Base-by-base conservation (phyloP, 208 protist genomes). In the Herpetomonas tarakana region DNA sequence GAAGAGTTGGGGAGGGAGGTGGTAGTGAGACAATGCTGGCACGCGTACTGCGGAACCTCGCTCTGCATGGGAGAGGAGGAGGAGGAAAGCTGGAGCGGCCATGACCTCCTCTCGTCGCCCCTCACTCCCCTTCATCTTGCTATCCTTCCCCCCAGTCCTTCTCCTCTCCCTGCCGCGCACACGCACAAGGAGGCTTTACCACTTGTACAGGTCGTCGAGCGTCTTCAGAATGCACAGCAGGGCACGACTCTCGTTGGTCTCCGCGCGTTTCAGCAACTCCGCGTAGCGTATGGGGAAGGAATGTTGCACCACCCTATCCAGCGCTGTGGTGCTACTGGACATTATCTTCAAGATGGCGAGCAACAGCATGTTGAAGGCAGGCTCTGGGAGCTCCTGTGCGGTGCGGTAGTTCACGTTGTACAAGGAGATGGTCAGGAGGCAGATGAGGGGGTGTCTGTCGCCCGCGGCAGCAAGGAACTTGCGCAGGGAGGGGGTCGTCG, bases 291-390 rank as follows among this genome's bases (percentile, higher is more conserved):
- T 41, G 16, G 62, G 51, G 61, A 85, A 81, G 39, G 67, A 58
- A 61, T 86, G 73, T 7, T n/a, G 59, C 0, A 58, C 31, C 6
- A 78, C 51, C 24, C 65, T 71, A 12, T 70, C 56, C n/a, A 88
- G 53, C 14, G 71, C 71, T 7, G 50, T 21, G 3, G 19, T 45
- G 62, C 71, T 81, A 51, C 66, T 76, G 1, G 77, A 81, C 54
- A 75, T 71, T 54, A 94, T 47, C 14, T 73, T 66, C 38, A 86
- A 74, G 2, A 90, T 63, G 3, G 86, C 75, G 21, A 85, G 61
- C 12, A 96, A 67, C 22, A 86, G 26, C 86, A 93, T 92, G 58
- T 90, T 88, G 19, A 86, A 69, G 1, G 68, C 71, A 1, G 89
- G 65, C 74, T 96, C 89, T 6, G 68, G 50, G 53, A 90, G 52